Percentiles rank a stretch among this genome's conserved stretches.
These are phyloP conservation scores for Jamesozyma lodderae DNA, from an alignment of 805 yeast species.

Conservation along the genomic window DNA sequence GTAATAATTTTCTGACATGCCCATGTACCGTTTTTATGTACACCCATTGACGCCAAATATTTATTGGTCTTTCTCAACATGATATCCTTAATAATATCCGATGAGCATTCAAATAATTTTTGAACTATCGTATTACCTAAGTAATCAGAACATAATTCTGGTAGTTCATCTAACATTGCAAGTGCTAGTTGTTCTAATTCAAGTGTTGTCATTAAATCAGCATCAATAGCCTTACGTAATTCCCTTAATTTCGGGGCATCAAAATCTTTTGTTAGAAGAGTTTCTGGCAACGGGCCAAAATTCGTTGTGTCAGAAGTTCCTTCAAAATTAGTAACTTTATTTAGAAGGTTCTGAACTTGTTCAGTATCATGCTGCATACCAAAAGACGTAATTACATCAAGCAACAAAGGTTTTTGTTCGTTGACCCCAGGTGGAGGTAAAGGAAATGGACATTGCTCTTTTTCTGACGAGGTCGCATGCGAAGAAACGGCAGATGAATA, in stretches of 20 bases:
- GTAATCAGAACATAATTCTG: constrained; percentile 86
- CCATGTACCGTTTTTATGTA: constrained; percentile 98
- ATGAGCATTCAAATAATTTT: constrained; percentile 67
- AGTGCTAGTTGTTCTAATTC: constrained; percentile 77
- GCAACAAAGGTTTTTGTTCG: constrained; percentile 11
- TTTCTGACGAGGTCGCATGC: constrained; percentile 16
- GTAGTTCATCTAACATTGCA: constrained; percentile 80
- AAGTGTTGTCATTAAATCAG: constrained; percentile 39
- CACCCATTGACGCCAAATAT: constrained; percentile 80
- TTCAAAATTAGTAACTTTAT: constrained; percentile 35
- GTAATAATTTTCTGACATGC: constrained; percentile 94
- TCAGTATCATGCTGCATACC: constrained; percentile 16
- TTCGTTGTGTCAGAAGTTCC: constrained; percentile 39
- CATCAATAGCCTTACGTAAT: constrained; percentile 64
- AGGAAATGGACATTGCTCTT: constrained; percentile 30
- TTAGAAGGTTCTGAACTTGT: constrained; percentile 37
- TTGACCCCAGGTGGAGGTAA: constrained; percentile 27
- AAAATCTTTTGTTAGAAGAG: constrained; percentile 55
- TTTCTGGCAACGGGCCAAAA: constrained; percentile 72
- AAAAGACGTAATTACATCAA: constrained; percentile 18
- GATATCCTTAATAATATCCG: constrained; percentile 63
- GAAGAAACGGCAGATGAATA: not conserved
- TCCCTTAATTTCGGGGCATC: constrained; percentile 87
- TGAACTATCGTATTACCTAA: constrained; percentile 94
- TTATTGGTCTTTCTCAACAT: constrained; percentile 75